Base-by-base conservation (phyloP, 2,329 filamentous ascomycete genomes). In the Parastagonospora avenae region DNA sequence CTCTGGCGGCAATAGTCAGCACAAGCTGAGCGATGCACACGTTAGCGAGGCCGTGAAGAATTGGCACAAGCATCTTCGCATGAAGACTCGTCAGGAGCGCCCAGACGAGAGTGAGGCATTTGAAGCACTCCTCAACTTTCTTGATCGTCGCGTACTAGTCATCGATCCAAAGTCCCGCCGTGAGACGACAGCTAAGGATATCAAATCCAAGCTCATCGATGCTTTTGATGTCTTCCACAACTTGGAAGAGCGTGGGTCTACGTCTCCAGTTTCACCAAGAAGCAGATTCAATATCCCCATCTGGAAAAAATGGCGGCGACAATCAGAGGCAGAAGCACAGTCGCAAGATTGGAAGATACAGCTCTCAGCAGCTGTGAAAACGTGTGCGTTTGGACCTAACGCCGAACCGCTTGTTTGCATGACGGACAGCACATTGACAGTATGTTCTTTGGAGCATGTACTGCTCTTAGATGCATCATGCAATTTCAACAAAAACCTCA, bases 11-110 rank as follows among this genome's bases (percentile, higher is more conserved):
- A 24, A 42, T 8, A 28, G 28, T 12, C 16, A 37, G 15, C 46
- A 24, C 28, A 48, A 28, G 12, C 12, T 48, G 16, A 37, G 12
- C 16, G 31, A 48, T 19, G 38, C 24, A 4, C 37, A 36, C 4
- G 30, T 48, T 6, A 48, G 33, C 31, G 46, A 48, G 27, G 46
- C 37, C 10, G 46, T 48, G 14, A 42, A 42, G 38, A 42, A 38
- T 28, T 48, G 46, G 46, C 38, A 40, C 19, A 33, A 37, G 8
- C 35, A 48, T 15, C 46, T 48, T 12, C 37, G 31, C 6, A 33
- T 42, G 14, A 16, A 48, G 37, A 48, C 46, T 15, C 24, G 12
- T 4, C 24, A 35, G 30, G 11, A n/a, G 16, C 15, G 42, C 14
- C 8, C 35, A 4, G 16, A 33, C 9, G 46, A 48, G 24, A 30